phyloP scores from a whole-genome alignment of 305 asterid genomes.

The Rubia balearica region DNA sequence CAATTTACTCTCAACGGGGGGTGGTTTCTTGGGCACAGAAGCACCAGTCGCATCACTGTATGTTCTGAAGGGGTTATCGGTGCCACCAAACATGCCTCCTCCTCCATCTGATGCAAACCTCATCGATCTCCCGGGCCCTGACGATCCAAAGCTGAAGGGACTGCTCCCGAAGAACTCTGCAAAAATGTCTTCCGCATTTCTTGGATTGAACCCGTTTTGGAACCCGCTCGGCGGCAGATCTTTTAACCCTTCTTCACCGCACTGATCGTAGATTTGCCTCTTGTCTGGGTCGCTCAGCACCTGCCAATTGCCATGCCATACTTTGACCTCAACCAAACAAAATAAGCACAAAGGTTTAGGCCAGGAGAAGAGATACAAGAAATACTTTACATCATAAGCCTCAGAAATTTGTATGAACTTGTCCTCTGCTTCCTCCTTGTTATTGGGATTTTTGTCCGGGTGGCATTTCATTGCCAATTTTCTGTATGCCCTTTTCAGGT shows the following conservation, averaged over 20 bases:
- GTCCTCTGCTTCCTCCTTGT: constrained; percentile 82
- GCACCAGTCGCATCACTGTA: constrained; percentile 39
- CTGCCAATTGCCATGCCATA: constrained; percentile 20
- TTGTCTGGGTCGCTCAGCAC: constrained; percentile 76
- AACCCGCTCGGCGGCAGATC: constrained; percentile 46
- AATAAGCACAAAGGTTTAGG: background rate
- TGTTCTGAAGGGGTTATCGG: constrained; percentile 35
- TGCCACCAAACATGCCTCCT: constrained; percentile 29
- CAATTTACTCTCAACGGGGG: constrained; percentile 68
- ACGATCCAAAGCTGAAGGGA: constrained; percentile 62
- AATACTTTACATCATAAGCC: constrained; percentile 62
- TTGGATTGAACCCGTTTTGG: constrained; percentile 54
- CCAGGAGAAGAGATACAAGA: background rate
- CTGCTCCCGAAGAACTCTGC: constrained; percentile 91
- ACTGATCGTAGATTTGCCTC: constrained; percentile 62
- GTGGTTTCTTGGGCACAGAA: constrained; percentile 58
- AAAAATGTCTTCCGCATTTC: constrained; percentile 86
- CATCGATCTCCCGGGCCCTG: constrained; percentile 47
- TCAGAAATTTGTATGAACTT: constrained; percentile 83
- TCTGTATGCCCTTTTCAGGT: constrained; percentile 82
- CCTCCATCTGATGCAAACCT: constrained; percentile 52
- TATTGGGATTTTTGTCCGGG: constrained; percentile 81
- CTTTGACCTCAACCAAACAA: background rate
- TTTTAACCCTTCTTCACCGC: constrained; percentile 76
- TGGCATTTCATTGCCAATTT: constrained; percentile 98